Conservation (phyloP, 164 flowering plant species). For the Nymphaea thermarum region DNA sequence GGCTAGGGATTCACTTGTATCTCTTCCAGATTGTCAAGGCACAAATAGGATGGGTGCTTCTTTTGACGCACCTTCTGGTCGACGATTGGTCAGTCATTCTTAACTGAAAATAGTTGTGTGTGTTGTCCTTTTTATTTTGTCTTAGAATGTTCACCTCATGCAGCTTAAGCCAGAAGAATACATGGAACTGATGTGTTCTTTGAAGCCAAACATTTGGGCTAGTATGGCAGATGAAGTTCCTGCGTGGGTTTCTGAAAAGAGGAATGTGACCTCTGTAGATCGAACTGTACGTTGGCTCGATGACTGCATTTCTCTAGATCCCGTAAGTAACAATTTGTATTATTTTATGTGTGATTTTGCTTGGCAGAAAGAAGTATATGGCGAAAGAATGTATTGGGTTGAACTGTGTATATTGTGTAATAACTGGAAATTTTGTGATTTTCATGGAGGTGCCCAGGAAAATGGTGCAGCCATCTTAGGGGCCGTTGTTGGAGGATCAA, state of each 20-base stretch:
- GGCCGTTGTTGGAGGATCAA: conserved; percentile 80
- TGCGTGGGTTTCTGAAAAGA: conserved; percentile 61
- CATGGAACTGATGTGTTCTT: conserved; percentile 51
- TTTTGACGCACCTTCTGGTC: conserved; percentile 73
- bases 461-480: conserved; percentile 39
- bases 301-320: conserved; percentile 48
- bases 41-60: conserved; percentile 67
- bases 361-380: no score
- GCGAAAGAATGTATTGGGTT: no score
- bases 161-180: conserved; percentile 69
- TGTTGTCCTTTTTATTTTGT: not conserved
- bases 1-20: conserved; percentile 57
- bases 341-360: not conserved
- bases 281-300: conserved; percentile 85
- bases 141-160: not conserved
- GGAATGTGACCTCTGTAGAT: conserved; percentile 71
- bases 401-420: not conserved
- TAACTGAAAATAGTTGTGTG: not conserved
- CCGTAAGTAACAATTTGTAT: conserved; percentile 17
- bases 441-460: conserved; percentile 9
- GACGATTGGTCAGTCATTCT: conserved; percentile 35
- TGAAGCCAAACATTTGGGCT: conserved; percentile 70
- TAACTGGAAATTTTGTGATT: not conserved
- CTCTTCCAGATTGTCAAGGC: conserved; percentile 46
- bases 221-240: conserved; percentile 91